Evolutionary conservation across 2,329 filamentous ascomycete species (phyloP).

Genomic region (Ophiostoma novo-ulmi): DNA sequence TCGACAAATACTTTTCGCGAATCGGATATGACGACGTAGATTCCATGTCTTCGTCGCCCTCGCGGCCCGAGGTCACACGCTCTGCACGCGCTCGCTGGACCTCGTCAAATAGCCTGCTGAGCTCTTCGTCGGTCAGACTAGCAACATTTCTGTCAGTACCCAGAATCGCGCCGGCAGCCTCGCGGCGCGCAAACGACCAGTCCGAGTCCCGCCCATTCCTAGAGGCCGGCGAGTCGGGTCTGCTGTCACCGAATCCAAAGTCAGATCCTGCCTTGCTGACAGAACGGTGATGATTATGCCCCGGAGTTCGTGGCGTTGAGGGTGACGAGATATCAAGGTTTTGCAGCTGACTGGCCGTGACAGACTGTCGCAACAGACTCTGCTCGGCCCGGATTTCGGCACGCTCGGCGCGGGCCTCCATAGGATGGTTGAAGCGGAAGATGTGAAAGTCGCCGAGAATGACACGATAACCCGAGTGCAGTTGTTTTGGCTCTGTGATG

Average conservation of each 20-base stretch:
- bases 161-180: conserved; percentile 86
- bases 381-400: conserved; percentile 75
- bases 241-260: conserved; percentile 54
- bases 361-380: conserved; percentile 79
- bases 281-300: conserved; percentile 80
- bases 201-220: conserved; percentile 75
- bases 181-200: conserved; percentile 87
- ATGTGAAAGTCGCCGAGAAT: conserved; percentile 98
- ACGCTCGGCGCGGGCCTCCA: conserved; percentile 88
- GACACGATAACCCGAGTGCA: conserved; percentile 88
- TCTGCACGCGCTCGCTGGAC: conserved; percentile 81
- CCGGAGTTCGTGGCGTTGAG: conserved; percentile 52
- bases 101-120: conserved; percentile 90
- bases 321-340: conserved; percentile 53
- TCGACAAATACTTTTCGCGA: conserved; percentile 92
- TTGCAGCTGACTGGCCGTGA: conserved; percentile 58
- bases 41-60: conserved; percentile 83
- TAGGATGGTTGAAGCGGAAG: conserved; percentile 95
- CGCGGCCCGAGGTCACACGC: conserved; percentile 62
- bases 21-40: conserved; percentile 82
- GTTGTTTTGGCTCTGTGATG: conserved; percentile 75
- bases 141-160: conserved; percentile 89
- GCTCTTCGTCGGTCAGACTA: conserved; percentile 84
- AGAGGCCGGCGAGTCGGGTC: conserved; percentile 75
- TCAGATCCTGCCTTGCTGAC: conserved; percentile 76